A percentile compares a stretch with the other conserved stretches of the same genome.
These are phyloP conservation scores for Tinospora cordifolia DNA, from an alignment of 164 flowering plant species.

Conservation along the genomic window DNA sequence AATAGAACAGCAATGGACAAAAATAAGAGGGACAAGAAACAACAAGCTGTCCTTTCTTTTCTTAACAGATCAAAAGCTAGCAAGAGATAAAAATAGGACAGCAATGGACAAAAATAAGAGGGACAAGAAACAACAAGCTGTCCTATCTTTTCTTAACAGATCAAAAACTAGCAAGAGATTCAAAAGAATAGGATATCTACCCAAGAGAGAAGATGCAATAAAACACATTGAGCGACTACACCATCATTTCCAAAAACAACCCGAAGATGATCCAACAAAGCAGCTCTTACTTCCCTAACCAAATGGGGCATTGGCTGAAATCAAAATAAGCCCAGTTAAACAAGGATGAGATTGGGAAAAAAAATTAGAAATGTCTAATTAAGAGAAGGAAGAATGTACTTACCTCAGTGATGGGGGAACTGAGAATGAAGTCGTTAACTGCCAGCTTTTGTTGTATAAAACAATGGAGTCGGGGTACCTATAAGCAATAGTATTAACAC, in stretches of 20 bases:
- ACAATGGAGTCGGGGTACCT: constrained; percentile 92
- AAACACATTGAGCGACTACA: constrained; percentile 70
- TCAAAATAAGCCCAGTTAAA: not conserved
- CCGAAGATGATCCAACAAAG: constrained; percentile 60
- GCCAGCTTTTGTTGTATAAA: constrained; percentile 56
- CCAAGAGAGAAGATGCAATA: constrained; percentile 84
- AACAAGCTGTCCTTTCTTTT: not conserved
- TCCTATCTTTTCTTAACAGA: too few species aligned
- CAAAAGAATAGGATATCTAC: constrained; percentile 25
- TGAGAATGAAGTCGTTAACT: constrained; percentile 36
- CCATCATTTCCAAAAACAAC: constrained; percentile 75
- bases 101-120: not conserved
- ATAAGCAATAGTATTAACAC: constrained; percentile 5
- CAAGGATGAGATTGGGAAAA: not conserved
- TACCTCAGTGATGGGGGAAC: constrained; percentile 48
- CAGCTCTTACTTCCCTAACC: constrained; percentile 52
- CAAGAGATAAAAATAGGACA: too few species aligned
- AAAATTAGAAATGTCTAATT: not conserved
- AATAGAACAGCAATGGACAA: not conserved
- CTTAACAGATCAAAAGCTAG: not conserved
- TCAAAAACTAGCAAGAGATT: not conserved
- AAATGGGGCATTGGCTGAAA: constrained; percentile 46
- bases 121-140: not conserved
- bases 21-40: not conserved
- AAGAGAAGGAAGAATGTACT: not conserved